Evolutionary conservation across 345 rosid species (phyloP), one percentile per base, ranked within the genome.

Genomic region (Gossypioides kirkii): DNA sequence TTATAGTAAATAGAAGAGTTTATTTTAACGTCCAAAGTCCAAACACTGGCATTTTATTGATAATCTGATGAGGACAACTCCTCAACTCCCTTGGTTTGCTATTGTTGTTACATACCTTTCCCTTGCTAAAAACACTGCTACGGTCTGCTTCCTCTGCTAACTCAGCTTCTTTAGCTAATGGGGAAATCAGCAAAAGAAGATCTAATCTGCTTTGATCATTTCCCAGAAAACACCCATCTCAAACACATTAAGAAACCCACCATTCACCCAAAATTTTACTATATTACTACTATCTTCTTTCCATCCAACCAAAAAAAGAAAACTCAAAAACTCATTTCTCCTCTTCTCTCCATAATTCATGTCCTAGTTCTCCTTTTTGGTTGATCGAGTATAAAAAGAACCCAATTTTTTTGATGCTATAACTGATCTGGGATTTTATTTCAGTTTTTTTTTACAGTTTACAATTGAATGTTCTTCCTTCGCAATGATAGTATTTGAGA

Each of bases 51-150:
- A 25, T 71, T 71, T 76, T 46, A 72, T 60, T 25, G 72, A 69
- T 80, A 66, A 72, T 49, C 61, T 80, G 77, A 77, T 61, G 81
- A 82, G 38, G 85, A 76, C 85, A 74, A 77, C 70, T 76, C 81
- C 64, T 77, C 61, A 49, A 68, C 71, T 54, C 54, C 18, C 50
- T 80, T 77, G 78, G 76, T 72, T 67, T 65, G 46, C 71, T 70
- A 52, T 25, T 47, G 60, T 38, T 45, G 14, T 72, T 20, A 10
- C 80, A 36, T 71, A 26, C 77, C 77, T 76, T 71, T 74, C 77
- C 68, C 56, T 73, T 58, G 3, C 77, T 64, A 28, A 78, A 71
- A 74, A 6, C 42, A 52, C 71, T 74, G 75, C 74, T 36, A 54
- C 61, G 61, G 4, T 43, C 56, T 62, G n/a, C 61, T 52, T 50